Conservation (phyloP, 495 filamentous ascomycete species). For the Bathelium albidoporum region DNA sequence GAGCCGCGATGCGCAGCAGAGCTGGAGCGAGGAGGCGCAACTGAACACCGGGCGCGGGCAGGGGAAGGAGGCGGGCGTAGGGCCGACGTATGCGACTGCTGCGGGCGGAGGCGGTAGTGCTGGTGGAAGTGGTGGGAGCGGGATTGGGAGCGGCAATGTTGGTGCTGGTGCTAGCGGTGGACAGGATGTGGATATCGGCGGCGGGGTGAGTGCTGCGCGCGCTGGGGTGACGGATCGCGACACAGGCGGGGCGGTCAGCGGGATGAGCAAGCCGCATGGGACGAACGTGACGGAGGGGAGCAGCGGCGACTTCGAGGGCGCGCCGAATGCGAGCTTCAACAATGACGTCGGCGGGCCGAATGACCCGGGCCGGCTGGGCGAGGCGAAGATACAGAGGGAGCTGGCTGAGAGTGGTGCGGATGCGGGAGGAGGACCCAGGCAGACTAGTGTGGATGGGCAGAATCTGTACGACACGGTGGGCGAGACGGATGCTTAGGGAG, state of each 20-base stretch:
- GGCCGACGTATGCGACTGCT: conserved; percentile 31
- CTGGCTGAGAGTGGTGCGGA: conserved; percentile 31
- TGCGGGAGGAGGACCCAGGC: conserved; percentile 29
- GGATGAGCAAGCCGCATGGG: conserved; percentile 41
- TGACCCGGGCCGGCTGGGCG: conserved; percentile 46
- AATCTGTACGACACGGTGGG: conserved; percentile 34
- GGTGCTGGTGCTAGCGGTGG: conserved; percentile 7
- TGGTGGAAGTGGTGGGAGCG: neutral
- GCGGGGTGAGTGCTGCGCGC: too few relatives aligned
- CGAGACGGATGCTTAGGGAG: conserved; percentile 6
- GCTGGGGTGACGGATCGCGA: conserved; percentile 22
- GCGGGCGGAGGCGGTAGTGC: conserved; percentile 23
- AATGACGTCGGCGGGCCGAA: conserved; percentile 49
- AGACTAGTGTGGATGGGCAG: conserved; percentile 32
- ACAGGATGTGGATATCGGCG: too few relatives aligned
- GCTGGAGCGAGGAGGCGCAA: conserved; percentile 24
- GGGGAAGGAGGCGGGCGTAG: conserved; percentile 36
- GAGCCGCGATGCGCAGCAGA: conserved; percentile 38
- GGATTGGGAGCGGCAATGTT: conserved; percentile 20
- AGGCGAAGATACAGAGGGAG: conserved; percentile 37
- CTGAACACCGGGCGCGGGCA: conserved; percentile 18
- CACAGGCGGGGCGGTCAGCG: conserved; percentile 9
- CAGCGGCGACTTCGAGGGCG: conserved; percentile 38
- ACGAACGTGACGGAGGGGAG: conserved; percentile 47
- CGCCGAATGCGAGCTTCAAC: conserved; percentile 49